phyloP scores from a whole-genome alignment of 1,284 basidiomycete species.

The Xerocomus nothofagi region DNA sequence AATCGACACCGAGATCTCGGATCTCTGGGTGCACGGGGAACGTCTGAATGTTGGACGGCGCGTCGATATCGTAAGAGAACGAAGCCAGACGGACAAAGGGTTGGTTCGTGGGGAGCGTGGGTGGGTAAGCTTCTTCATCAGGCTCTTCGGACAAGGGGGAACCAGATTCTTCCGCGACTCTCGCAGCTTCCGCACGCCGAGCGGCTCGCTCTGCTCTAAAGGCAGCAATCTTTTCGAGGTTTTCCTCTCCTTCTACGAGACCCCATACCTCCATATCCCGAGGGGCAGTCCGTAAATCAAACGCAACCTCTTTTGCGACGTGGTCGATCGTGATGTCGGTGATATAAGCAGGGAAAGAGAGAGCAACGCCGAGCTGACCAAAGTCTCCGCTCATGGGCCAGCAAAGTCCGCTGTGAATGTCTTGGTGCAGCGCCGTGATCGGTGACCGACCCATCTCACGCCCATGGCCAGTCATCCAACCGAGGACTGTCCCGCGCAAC shows the following conservation, averaged over 20 bases:
- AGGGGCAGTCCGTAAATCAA: constrained; percentile 81
- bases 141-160: constrained; percentile 38
- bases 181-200: constrained; percentile 33
- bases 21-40: constrained; percentile 77
- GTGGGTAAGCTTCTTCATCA: constrained; percentile 45
- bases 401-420: constrained; percentile 80
- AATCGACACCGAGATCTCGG: constrained; percentile 68
- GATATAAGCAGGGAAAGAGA: constrained; percentile 69
- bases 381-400: constrained; percentile 85
- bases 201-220: constrained; percentile 47
- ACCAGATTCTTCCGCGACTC: constrained; percentile 41
- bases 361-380: constrained; percentile 81
- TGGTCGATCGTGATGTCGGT: constrained; percentile 89
- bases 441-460: constrained; percentile 76
- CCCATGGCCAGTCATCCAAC: constrained; percentile 59
- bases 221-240: constrained; percentile 56
- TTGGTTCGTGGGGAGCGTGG: constrained; percentile 50
- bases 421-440: constrained; percentile 82
- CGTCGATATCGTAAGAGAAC: constrained; percentile 78
- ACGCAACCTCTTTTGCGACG: constrained; percentile 73
- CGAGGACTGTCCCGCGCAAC: constrained; percentile 44
- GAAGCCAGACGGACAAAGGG: constrained; percentile 74
- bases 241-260: constrained; percentile 74
- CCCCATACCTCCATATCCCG: constrained; percentile 88
- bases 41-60: constrained; percentile 76